Evolutionary conservation across 2,329 filamentous ascomycete species (phyloP).

Genomic region (Monosporascus sp.): DNA sequence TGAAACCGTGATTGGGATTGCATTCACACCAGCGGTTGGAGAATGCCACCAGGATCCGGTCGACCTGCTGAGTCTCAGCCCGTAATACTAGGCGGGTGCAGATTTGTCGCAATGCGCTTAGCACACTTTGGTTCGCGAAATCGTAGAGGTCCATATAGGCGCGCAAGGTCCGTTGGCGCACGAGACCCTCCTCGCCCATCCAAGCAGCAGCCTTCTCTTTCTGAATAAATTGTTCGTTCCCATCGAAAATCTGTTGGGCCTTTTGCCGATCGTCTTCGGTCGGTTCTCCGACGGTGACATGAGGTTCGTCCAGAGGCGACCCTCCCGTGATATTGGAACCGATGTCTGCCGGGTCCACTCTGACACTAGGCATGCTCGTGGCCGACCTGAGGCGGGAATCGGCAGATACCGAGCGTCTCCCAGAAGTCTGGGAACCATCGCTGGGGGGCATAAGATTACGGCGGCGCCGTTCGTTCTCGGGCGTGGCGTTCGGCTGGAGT

Average conservation of each 20-base stretch:
- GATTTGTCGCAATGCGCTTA: constrained; percentile 71
- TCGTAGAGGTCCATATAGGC: constrained; percentile 94
- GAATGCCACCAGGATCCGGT: constrained; percentile 86
- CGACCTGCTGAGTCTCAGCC: constrained; percentile 94
- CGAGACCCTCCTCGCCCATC: constrained; percentile 70
- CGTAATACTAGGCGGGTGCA: constrained; percentile 78
- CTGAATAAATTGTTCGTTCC: constrained; percentile 73
- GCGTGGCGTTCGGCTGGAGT: not conserved
- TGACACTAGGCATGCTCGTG: constrained; percentile 43
- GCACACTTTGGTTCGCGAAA: constrained; percentile 74
- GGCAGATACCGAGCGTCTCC: constrained; percentile 33
- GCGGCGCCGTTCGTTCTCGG: not conserved
- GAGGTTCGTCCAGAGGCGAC: constrained; percentile 52
- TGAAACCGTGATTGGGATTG: constrained; percentile 91
- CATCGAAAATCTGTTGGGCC: constrained; percentile 78
- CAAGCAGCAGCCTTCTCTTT: constrained; percentile 80
- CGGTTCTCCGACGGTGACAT: constrained; percentile 52
- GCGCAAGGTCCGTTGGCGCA: constrained; percentile 52
- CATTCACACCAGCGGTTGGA: constrained; percentile 88
- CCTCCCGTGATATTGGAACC: constrained; percentile 30
- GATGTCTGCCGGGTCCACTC: constrained; percentile 40
- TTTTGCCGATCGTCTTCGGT: constrained; percentile 68
- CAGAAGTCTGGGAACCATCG: constrained; percentile 30
- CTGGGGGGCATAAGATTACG: constrained; percentile 28
- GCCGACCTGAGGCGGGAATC: constrained; percentile 41